Percentiles rank a stretch among this genome's conserved stretches.
These are phyloP conservation scores for Fonsecaea nubica DNA, from an alignment of 2,329 filamentous ascomycete species.

Conservation along the genomic window DNA sequence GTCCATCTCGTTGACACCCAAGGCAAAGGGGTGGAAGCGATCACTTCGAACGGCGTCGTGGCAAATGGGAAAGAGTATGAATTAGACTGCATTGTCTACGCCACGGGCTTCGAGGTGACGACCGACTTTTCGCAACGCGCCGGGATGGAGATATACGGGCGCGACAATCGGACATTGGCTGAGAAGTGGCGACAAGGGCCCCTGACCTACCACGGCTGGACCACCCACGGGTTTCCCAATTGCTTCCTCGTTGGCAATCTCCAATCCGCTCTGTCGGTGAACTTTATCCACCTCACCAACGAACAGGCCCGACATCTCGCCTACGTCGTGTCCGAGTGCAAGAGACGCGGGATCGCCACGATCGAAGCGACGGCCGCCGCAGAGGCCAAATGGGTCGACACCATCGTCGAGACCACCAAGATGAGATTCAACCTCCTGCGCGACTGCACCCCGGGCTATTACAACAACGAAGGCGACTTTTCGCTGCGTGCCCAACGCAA, in stretches of 20 bases:
- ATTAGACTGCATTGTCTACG: conserved; percentile 56
- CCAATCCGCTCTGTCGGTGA: conserved; percentile 32
- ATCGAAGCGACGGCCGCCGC: conserved; percentile 33
- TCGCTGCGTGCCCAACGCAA: conserved; percentile 15
- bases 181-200: conserved; percentile 41
- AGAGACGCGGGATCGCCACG: conserved; percentile 24
- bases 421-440: conserved; percentile 22
- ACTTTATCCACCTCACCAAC: conserved; percentile 34
- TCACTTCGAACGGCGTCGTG: conserved; percentile 57
- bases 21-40: conserved; percentile 57
- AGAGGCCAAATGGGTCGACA: conserved; percentile 31
- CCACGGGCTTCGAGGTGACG: conserved; percentile 52
- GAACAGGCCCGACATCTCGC: conserved; percentile 32
- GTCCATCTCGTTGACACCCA: conserved; percentile 67
- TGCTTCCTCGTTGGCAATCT: conserved; percentile 31
- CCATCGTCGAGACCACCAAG: conserved; percentile 22
- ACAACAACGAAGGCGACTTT: conserved; percentile 32
- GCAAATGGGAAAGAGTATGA: conserved; percentile 57
- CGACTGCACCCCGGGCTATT: conserved; percentile 35
- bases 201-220: conserved; percentile 34
- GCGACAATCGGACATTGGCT: conserved; percentile 35
- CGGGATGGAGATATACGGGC: conserved; percentile 41
- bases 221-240: conserved; percentile 32
- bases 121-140: conserved; percentile 29
- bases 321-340: conserved; percentile 29